Percentiles rank a stretch among this genome's conserved stretches.
Conservation (phyloP, 495 filamentous ascomycete species). For the Penicillium coprophilum region DNA sequence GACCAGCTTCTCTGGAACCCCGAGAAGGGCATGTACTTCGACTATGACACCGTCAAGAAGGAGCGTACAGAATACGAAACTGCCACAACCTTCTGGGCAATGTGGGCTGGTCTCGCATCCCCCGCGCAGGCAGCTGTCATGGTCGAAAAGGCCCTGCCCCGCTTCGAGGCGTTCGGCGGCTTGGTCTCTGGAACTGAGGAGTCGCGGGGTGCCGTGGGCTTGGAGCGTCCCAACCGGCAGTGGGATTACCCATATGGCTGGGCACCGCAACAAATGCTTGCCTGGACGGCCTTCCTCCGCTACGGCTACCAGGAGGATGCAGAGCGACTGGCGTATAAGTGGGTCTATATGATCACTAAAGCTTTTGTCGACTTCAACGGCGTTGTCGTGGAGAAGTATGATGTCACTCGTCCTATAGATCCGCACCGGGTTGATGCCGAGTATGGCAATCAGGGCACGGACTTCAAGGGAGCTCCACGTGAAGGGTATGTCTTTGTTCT, state of each 20-base stretch:
- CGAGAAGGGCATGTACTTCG: slow-evolving; percentile 90
- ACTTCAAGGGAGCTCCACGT: slow-evolving; percentile 90
- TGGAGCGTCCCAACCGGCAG: slow-evolving; percentile 88
- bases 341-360: slow-evolving; percentile 96
- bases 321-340: slow-evolving; percentile 85
- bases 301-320: slow-evolving; percentile 91
- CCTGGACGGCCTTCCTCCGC: slow-evolving; percentile 85
- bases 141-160: slow-evolving; percentile 73
- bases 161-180: slow-evolving; percentile 83
- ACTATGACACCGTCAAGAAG: slow-evolving; percentile 84
- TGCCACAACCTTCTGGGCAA: slow-evolving; percentile 91
- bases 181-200: slow-evolving; percentile 86
- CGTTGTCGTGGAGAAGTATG: slow-evolving; percentile 97
- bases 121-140: slow-evolving; percentile 76
- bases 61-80: slow-evolving; percentile 77
- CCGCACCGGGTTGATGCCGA: slow-evolving; percentile 93
- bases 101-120: slow-evolving; percentile 86
- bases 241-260: slow-evolving; percentile 99
- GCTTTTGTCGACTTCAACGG: slow-evolving; percentile 97
- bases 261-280: slow-evolving; percentile 98
- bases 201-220: slow-evolving; percentile 73
- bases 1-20: slow-evolving; percentile 92
- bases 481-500: slow-evolving; percentile 73
- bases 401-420: slow-evolving; percentile 84
- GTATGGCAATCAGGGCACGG: slow-evolving; percentile 92